Evolutionary conservation across 164 flowering plant species (phyloP).

Genomic region (Nymphaea colorata): DNA sequence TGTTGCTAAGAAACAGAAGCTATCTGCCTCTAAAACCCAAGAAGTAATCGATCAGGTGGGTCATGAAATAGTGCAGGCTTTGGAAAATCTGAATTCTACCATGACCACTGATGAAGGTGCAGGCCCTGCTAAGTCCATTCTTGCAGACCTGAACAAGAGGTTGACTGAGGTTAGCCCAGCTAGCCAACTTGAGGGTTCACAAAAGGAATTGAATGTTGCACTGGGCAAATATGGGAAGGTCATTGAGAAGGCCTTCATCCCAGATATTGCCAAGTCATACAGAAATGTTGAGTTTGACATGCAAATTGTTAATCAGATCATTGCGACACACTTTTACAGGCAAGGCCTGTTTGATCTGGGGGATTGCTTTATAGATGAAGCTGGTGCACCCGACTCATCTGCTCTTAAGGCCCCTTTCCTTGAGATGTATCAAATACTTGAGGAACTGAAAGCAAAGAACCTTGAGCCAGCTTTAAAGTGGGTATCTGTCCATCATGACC

Average conservation of each 20-base stretch:
- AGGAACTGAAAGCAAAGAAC: slow-evolving; percentile 42
- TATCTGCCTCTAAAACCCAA: slow-evolving; percentile 47
- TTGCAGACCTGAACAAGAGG: slow-evolving; percentile 39
- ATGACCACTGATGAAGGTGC: slow-evolving; percentile 5
- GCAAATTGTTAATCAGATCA: slow-evolving; percentile 47
- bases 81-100: slow-evolving; percentile 27
- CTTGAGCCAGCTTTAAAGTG: slow-evolving; percentile 68
- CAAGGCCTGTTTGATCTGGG: slow-evolving; percentile 65
- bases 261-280: slow-evolving; percentile 76
- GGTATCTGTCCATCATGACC: slow-evolving; percentile 41
- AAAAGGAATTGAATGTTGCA: slow-evolving; percentile 53
- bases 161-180: slow-evolving; percentile 34
- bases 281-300: slow-evolving; percentile 56
- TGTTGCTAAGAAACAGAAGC: slow-evolving; percentile 73
- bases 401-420: slow-evolving; percentile 33
- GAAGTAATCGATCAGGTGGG: slow-evolving; percentile 53
- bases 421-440: slow-evolving; percentile 61
- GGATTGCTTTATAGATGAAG: slow-evolving; percentile 58
- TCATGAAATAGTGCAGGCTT: slow-evolving; percentile 46
- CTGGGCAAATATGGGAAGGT: slow-evolving; percentile 58
- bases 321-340: slow-evolving; percentile 64
- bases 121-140: slow-evolving; percentile 18
- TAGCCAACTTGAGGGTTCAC: slow-evolving; percentile 47
- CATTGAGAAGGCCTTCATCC: slow-evolving; percentile 59
- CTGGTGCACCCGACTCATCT: slow-evolving; percentile 31